phyloP scores from a whole-genome alignment of 2,329 filamentous ascomycete species.

The Aspergillus novoparasiticus region DNA sequence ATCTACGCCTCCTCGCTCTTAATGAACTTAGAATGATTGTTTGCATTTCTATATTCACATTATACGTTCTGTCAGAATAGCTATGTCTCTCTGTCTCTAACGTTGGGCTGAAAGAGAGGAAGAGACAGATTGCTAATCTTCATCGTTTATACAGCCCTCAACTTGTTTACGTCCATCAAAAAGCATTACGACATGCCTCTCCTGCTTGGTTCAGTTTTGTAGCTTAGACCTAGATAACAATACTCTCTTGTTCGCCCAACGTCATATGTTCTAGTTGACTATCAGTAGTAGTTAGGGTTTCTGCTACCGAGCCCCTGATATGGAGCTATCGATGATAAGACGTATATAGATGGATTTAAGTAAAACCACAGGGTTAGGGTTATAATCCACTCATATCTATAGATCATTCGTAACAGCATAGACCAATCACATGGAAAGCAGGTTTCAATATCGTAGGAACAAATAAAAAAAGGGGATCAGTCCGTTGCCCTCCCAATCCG shows the following conservation, averaged over 20 bases:
- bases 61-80: neutral
- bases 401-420: slow-evolving; percentile 45
- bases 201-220: neutral
- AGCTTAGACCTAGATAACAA: neutral
- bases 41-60: neutral
- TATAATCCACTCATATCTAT: slow-evolving; percentile 42
- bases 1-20: neutral
- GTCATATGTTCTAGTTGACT: neutral
- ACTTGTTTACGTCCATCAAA: neutral
- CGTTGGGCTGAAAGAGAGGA: neutral
- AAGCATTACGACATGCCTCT: neutral
- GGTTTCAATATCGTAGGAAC: slow-evolving; percentile 19
- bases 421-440: slow-evolving; percentile 28
- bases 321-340: neutral
- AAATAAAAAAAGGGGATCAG: neutral
- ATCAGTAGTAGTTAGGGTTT: neutral
- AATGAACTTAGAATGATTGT: neutral
- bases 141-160: neutral
- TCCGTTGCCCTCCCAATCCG: neutral
- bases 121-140: neutral
- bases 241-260: no score
- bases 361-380: slow-evolving; percentile 10
- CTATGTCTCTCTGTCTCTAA: neutral
- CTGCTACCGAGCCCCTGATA: neutral
- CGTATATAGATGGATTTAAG: neutral